Conservation (phyloP, 768 basidiomycete genomes). For the Tylopilus felleus region DNA sequence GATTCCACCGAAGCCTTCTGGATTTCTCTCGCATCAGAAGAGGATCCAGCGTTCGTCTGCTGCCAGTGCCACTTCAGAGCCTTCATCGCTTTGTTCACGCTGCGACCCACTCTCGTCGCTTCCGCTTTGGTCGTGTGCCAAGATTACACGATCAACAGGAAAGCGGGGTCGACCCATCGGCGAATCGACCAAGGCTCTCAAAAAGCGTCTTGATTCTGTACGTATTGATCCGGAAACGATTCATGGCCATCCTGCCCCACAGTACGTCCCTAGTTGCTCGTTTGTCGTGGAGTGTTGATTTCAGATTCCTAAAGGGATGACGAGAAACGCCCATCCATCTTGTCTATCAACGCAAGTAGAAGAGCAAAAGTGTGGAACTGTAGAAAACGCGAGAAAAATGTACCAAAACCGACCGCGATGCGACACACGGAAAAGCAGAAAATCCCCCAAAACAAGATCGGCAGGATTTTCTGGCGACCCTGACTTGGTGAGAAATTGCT, state of each 20-base stretch:
- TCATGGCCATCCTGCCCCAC: background rate
- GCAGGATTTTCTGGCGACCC: background rate
- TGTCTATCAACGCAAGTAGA: background rate
- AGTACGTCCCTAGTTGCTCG: background rate
- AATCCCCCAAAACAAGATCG: background rate
- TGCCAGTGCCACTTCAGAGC: background rate
- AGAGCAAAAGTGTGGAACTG: background rate
- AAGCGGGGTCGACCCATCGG: background rate
- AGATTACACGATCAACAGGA: constrained; percentile 12
- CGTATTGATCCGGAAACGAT: constrained; percentile 5
- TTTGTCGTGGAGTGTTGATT: background rate
- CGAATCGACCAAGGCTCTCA: constrained; percentile 6
- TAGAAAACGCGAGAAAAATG: background rate
- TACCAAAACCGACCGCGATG: background rate
- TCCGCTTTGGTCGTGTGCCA: constrained; percentile 17
- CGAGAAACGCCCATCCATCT: background rate
- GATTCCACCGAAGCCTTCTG: constrained; percentile 4
- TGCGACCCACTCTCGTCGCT: constrained; percentile 4
- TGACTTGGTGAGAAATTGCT: background rate
- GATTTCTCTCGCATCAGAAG: background rate
- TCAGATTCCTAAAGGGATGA: background rate
- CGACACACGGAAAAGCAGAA: background rate
- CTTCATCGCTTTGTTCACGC: background rate
- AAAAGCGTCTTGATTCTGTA: constrained; percentile 6
- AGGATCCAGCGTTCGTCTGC: background rate